Evolutionary conservation across 2,329 filamentous ascomycete species (phyloP), one percentile per base, ranked within the genome.

Genomic region (Cordyceps tenuipes): DNA sequence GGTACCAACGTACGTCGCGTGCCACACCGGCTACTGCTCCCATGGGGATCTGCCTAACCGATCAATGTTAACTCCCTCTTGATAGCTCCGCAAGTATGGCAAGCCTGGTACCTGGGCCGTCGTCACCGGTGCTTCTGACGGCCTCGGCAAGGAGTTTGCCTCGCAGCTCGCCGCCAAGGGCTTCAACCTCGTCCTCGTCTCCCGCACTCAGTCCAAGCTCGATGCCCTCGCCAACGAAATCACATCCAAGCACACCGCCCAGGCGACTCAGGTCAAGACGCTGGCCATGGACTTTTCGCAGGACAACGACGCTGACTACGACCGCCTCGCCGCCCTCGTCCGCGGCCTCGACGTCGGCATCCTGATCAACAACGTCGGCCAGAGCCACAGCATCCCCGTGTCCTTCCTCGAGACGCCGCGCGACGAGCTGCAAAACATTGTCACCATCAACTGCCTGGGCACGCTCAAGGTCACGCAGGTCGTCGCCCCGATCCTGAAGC

Each of bases 91-190:
- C 67, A 91, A 88, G 66, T 97, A 96, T 76, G 94, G 92, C 66
- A 88, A 88, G 67, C 90, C 91, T 69, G 93, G 93, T 63, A 92
- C 88, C 61, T 99, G 93, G 92, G 94, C 90, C 36, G 84, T 99
- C 59, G 83, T 99, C 46, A 99, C 94, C 29, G 94, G 94, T 64
- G 94, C 93, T 56, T 97, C 92, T 12, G 94, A 99, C 74, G 95
- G 94, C 64, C 86, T 99, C 64, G 94, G 94, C 71, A 97, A 96
- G 76, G 94, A 99, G 77, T 99, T 91, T 72, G 91, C 93, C 43
- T 81, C 88, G 36, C 91, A 97, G 73, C 86, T 99, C 61, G 92
- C 94, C 26, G 80, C 84, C 63, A 92, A 94, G 72, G 92, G 92
- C 68, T 99, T 93, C 84, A 97, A 97, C 76, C 80, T 97, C 67